Evolutionary conservation across 2,329 filamentous ascomycete genomes (phyloP).

Genomic region (Trichoderma hamatum): DNA sequence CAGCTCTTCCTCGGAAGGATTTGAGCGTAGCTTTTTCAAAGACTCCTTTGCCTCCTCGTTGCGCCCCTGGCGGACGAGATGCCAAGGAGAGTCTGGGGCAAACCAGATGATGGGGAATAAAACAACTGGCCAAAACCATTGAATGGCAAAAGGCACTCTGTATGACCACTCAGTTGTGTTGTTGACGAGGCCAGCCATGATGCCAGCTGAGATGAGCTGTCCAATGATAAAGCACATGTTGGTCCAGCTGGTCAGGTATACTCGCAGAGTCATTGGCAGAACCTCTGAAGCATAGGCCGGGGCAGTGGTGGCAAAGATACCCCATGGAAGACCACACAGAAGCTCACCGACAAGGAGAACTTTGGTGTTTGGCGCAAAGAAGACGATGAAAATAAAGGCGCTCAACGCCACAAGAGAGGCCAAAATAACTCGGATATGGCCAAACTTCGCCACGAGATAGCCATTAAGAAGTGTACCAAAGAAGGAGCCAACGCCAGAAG

Average conservation of each 20-base stretch:
- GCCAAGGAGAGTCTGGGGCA: conserved; percentile 52
- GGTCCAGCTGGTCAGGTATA: conserved; percentile 50
- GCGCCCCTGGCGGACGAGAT: conserved; percentile 43
- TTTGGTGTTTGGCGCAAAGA: conserved; percentile 46
- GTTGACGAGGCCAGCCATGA: conserved; percentile 35
- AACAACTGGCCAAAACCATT: conserved; percentile 53
- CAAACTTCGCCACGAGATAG: conserved; percentile 49
- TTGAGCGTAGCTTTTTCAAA: conserved; percentile 38
- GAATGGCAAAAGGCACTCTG: conserved; percentile 51
- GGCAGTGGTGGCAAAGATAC: conserved; percentile 48
- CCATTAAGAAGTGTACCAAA: conserved; percentile 52
- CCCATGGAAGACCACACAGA: conserved; percentile 52
- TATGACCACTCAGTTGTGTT: conserved; percentile 48
- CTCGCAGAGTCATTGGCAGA: conserved; percentile 43
- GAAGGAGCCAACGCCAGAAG: conserved; percentile 50
- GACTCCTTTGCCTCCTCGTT: conserved; percentile 41
- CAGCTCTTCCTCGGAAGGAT: conserved; percentile 16
- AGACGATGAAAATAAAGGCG: conserved; percentile 50
- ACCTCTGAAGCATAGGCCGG: conserved; percentile 53
- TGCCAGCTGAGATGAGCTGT: conserved; percentile 47
- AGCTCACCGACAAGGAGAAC: conserved; percentile 49
- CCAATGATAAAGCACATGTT: conserved; percentile 54
- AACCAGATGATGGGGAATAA: conserved; percentile 46
- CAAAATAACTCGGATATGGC: conserved; percentile 38
- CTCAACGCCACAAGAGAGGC: conserved; percentile 35